Base-by-base conservation (phyloP, 805 yeast genomes). In the Metschnikowia continentalis region DNA sequence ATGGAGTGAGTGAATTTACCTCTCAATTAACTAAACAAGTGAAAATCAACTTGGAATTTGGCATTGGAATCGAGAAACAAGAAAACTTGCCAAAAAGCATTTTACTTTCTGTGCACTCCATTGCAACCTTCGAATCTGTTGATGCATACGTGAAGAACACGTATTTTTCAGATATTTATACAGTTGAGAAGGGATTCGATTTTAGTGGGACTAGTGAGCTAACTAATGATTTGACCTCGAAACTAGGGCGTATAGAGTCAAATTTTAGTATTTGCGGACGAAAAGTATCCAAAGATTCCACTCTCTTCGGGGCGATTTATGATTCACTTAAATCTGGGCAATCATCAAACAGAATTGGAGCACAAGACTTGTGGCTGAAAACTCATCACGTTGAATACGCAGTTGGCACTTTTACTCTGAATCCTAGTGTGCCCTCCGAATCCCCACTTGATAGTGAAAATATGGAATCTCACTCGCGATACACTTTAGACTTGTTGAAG, bases 241-340 rank as follows among this genome's bases (percentile, higher is more conserved):
- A 45, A 11, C 35, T 40, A 26, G 32, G 32, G n/a, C 26, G 8
- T 13, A 30, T 50, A 23, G 51, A 46, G 3, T 69, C 84, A 48
- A 86, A 82, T 49, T 88, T 88, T 61, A 68, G 69, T 1, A 68
- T 84, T 11, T 73, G 82, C 54, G 88, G 79, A 3, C 82, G 81
- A 50, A 69, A 66, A 0, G 72, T 88, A 26, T 84, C 89, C 2
- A 72, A 72, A 36, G 88, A 80, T 47, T 81, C 88, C 0, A 88
- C 96, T 0, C 76, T 89, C 2, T 87, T 83, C 66, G 94, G 94
- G 1, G 91, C 90, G 0, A 71, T 86, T 5, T 83, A 82, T 62
- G 77, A 79, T 45, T 68, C 80, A 2, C 62, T 78, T 13, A 77
- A 79, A 61, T 49, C 61, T 6, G 58, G 67, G 15, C 57, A 76